phyloP scores from a whole-genome alignment of 2,329 filamentous ascomycete species.

The Hirsutella minnesotensis region DNA sequence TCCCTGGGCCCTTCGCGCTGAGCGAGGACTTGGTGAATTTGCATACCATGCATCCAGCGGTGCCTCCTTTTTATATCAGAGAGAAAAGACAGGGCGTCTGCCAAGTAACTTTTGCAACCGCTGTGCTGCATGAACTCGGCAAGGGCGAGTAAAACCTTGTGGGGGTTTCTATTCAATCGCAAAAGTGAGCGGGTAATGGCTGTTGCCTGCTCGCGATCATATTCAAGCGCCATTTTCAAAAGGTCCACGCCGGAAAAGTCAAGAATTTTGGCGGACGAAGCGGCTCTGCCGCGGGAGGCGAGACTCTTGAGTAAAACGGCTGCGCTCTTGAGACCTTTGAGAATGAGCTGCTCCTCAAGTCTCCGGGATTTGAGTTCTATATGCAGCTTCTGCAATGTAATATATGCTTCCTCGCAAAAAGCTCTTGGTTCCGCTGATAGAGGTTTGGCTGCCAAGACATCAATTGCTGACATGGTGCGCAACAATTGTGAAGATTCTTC shows the following conservation, averaged over 20 bases:
- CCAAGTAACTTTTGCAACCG: slow-evolving; percentile 4
- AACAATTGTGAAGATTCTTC: no score
- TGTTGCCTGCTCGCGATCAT: slow-evolving; percentile 8
- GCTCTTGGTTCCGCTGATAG: no score
- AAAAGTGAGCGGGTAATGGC: slow-evolving; percentile 10
- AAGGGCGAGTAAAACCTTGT: slow-evolving; percentile 7
- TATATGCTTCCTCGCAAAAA: slow-evolving; percentile 4
- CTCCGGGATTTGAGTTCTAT: background rate
- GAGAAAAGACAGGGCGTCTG: slow-evolving; percentile 6
- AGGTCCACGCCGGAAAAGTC: slow-evolving; percentile 12
- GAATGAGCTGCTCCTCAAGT: no score
- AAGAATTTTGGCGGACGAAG: slow-evolving; percentile 4
- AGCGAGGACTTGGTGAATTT: slow-evolving; percentile 6
- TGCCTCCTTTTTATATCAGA: slow-evolving; percentile 2
- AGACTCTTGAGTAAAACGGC: slow-evolving; percentile 9
- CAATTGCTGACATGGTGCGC: no score
- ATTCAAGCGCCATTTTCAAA: slow-evolving; percentile 10
- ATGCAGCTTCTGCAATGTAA: slow-evolving; percentile 5
- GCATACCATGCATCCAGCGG: slow-evolving; percentile 8
- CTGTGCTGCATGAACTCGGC: slow-evolving; percentile 3
- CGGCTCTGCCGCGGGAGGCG: slow-evolving; percentile 6
- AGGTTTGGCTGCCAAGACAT: no score
- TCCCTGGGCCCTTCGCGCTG: slow-evolving; percentile 1
- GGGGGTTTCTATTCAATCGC: slow-evolving; percentile 11
- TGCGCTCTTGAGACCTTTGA: slow-evolving; percentile 5